Evolutionary conservation across 2,329 filamentous ascomycete species (phyloP), one percentile per base, ranked within the genome.

Genomic region (Simplicillium aogashimaense): DNA sequence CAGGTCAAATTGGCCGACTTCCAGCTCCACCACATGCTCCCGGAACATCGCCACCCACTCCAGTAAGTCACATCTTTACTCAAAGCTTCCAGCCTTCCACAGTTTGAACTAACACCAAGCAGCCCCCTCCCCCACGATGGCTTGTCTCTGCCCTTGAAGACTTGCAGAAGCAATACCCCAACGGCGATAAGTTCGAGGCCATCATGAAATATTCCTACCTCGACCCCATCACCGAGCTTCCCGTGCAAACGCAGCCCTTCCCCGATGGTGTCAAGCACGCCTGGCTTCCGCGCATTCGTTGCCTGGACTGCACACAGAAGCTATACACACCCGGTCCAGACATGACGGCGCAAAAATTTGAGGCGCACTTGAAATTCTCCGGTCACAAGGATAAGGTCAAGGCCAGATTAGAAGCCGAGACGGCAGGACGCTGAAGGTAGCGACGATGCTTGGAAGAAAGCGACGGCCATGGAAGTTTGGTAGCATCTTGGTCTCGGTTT

Each of bases 281-380:
- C 63, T 97, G 83, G 62, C 70, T 95, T 37, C 92, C 92, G 8
- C 75, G 92, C 38, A 95, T 98, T 47, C 76, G 86, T 43, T 98
- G 92, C 59, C 77, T 83, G 36, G 92, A 98, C 59, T 97, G 92
- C 57, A 86, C 87, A 0, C 87, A 86, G 25, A 97, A 95, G 61
- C 69, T 95, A 10, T 98, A 98, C 61, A 95, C 89, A 0, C 86
- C 89, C 0, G 86, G 88, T 0, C 87, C 89, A 0, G 86, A 83
- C 17, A 83, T 76, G 57, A 88, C 87, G 3, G 85, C 90, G 5
- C 81, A 81, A 35, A 94, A 95, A 55, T 98, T 98, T 47, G 86
- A 95, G 62, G 79, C 94, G 1, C 92, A 98, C 64, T 69, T 97
- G 37, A 86, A 82, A 60, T 95, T 95, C 60, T 77, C 84, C 34